A percentile compares a stretch with the other conserved stretches of the same genome.
phyloP scores from a whole-genome alignment of 768 basidiomycete genomes.

The Calocera cornea region DNA sequence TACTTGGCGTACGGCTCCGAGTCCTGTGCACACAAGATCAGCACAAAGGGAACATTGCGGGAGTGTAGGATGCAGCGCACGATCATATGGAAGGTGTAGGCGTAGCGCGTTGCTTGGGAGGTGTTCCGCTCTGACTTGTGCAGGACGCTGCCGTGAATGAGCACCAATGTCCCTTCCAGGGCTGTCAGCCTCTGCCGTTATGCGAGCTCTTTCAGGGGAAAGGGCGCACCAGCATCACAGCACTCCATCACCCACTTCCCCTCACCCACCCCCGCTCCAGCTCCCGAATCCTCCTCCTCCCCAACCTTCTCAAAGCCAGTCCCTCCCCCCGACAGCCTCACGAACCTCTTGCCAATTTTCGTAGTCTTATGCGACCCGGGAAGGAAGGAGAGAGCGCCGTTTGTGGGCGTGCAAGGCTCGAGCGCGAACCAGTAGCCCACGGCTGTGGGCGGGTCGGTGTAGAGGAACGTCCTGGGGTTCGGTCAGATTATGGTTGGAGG shows the following conservation, averaged over 20 bases:
- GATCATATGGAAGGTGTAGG: slow-evolving; percentile 95
- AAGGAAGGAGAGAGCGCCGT: slow-evolving; percentile 78
- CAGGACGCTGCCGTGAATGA: slow-evolving; percentile 86
- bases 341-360: slow-evolving; percentile 70
- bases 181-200: slow-evolving; percentile 8
- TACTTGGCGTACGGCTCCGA: slow-evolving; percentile 54
- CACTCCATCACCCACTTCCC: slow-evolving; percentile 47
- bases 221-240: slow-evolving; percentile 51
- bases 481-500: slow-evolving; percentile 57
- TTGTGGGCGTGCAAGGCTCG: slow-evolving; percentile 67
- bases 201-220: neutral
- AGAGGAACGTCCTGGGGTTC: slow-evolving; percentile 25
- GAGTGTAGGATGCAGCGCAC: slow-evolving; percentile 18
- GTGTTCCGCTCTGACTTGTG: slow-evolving; percentile 86
- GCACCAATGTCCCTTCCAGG: slow-evolving; percentile 62
- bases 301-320: slow-evolving; percentile 68
- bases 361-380: slow-evolving; percentile 76
- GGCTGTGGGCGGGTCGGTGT: slow-evolving; percentile 81
- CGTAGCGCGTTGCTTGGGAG: slow-evolving; percentile 59
- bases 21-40: slow-evolving; percentile 26
- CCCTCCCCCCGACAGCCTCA: slow-evolving; percentile 59
- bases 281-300: slow-evolving; percentile 23
- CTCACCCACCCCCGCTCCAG: too few species aligned
- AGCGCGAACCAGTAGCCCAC: slow-evolving; percentile 92
- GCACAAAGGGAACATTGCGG: too few species aligned